These are phyloP conservation scores for Ophiorrhiza pumila DNA, from an alignment of 257 asterid species.

Conservation along the genomic window DNA sequence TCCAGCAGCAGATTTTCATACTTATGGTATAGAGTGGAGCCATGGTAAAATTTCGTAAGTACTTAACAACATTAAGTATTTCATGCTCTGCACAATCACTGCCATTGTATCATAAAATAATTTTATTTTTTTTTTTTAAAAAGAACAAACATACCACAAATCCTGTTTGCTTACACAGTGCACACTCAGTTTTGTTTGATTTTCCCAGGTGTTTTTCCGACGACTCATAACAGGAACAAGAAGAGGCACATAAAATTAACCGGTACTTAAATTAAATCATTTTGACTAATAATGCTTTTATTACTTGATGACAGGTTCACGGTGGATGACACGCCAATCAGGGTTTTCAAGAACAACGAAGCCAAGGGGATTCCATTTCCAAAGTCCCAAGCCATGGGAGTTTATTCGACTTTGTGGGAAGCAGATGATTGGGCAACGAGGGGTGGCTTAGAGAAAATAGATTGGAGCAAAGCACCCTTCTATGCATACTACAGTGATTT, in stretches of 20 bases:
- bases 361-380: constrained; percentile 72
- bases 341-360: constrained; percentile 81
- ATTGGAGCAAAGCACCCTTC: constrained; percentile 89
- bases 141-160: too few species aligned
- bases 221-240: too few species aligned
- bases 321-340: constrained; percentile 67
- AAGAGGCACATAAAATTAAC: too few species aligned
- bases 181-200: too few species aligned
- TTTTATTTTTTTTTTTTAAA: too few species aligned
- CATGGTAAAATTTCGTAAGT: constrained; percentile 61
- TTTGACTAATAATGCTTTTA: too few species aligned
- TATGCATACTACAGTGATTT: constrained; percentile 78
- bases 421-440: constrained; percentile 97
- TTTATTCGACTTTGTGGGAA: constrained; percentile 83
- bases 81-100: background rate
- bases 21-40: constrained; percentile 64
- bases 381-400: constrained; percentile 64
- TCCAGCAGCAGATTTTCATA: constrained; percentile 65
- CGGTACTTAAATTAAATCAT: too few species aligned
- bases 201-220: too few species aligned
- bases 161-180: too few species aligned
- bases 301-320: too few species aligned
- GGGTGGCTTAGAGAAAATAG: constrained; percentile 78
- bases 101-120: too few species aligned
- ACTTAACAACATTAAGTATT: background rate